Evolutionary conservation across 345 rosid genomes (phyloP).

Genomic region (Citrus trifoliata): DNA sequence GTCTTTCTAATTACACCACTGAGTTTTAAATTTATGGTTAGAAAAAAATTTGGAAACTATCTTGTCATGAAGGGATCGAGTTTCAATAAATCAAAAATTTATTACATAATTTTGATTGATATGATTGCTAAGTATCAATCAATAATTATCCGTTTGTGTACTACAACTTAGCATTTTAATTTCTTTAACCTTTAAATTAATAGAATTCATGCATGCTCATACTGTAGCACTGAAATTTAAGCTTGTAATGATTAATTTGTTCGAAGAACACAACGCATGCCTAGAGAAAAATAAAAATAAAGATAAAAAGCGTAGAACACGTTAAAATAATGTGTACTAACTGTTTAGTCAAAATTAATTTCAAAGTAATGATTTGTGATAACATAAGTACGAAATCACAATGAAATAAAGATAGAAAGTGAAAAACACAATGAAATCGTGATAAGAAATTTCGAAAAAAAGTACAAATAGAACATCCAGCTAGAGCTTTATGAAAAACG

Average conservation of each 20-base stretch:
- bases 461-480: no score
- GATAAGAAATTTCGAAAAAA: no score
- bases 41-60: background rate
- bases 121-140: background rate
- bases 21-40: background rate
- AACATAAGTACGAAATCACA: background rate
- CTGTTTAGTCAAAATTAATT: background rate
- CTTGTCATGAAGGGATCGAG: background rate
- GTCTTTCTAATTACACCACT: background rate
- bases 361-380: background rate
- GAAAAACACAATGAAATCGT: no score
- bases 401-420: no score
- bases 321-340: background rate
- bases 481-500: background rate
- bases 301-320: background rate
- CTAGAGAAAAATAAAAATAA: background rate
- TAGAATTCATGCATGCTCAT: no score
- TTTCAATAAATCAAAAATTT: background rate
- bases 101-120: background rate
- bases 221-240: no score
- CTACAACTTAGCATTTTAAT: background rate
- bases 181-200: background rate
- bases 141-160: background rate
- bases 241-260: no score
- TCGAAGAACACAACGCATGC: background rate